These are phyloP conservation scores for Globisporangium heterothallicum DNA, from an alignment of 352 stramenopile species.

Conservation along the genomic window DNA sequence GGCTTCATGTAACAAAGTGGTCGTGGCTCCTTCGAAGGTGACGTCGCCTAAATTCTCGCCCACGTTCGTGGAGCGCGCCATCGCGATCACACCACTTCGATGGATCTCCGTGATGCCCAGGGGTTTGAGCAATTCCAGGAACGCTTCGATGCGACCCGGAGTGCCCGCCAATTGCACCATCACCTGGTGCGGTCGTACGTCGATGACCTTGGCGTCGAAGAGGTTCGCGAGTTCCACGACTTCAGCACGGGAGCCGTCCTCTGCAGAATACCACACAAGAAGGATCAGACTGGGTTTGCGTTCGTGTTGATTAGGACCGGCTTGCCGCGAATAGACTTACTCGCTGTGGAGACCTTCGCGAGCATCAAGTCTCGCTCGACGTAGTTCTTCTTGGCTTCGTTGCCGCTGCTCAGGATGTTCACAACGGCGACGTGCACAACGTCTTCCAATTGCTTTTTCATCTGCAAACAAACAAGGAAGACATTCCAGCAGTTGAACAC, in stretches of 20 bases:
- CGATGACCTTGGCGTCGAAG: slow-evolving; percentile 84
- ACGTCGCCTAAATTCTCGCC: slow-evolving; percentile 58
- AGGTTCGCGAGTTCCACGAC: slow-evolving; percentile 78
- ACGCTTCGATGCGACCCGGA: slow-evolving; percentile 71
- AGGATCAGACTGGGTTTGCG: neutral
- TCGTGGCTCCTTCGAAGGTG: slow-evolving; percentile 70
- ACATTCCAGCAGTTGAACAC: too few species aligned
- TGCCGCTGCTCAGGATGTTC: slow-evolving; percentile 76
- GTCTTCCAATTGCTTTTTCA: slow-evolving; percentile 87
- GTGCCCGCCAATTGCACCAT: slow-evolving; percentile 82
- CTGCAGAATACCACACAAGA: slow-evolving; percentile 19
- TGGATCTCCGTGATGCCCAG: slow-evolving; percentile 83
- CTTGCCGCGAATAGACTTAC: too few species aligned
- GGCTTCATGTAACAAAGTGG: slow-evolving; percentile 60
- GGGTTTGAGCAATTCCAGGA: slow-evolving; percentile 78
- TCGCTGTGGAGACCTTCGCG: slow-evolving; percentile 74
- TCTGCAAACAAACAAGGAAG: too few species aligned
- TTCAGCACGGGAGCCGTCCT: slow-evolving; percentile 57
- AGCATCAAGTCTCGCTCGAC: slow-evolving; percentile 87
- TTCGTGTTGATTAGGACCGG: neutral
- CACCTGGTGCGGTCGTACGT: slow-evolving; percentile 76
- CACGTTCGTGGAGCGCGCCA: slow-evolving; percentile 67
- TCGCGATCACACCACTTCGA: slow-evolving; percentile 80
- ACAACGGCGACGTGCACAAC: slow-evolving; percentile 84
- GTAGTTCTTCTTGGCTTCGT: slow-evolving; percentile 67